Base-by-base conservation (phyloP, 768 basidiomycete genomes). In the Gloeophyllum trabeum region DNA sequence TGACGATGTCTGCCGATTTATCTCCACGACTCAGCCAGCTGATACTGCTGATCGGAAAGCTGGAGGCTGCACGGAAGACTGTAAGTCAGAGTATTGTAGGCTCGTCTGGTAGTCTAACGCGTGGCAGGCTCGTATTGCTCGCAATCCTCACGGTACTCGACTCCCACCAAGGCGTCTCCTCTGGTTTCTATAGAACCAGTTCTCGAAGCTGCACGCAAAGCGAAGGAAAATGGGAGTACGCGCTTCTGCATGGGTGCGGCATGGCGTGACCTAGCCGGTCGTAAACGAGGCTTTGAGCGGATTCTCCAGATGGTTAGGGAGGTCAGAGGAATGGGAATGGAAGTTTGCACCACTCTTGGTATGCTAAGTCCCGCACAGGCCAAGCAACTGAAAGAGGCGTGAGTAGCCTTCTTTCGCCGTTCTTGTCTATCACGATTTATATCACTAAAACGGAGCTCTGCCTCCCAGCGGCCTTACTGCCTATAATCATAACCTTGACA, bases 211-310 rank as follows among this genome's bases (percentile, higher is more conserved):
- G 94, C 94, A 18, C 76, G 88, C 10, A 82, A 84, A 56, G 94
- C 94, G 20, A 98, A 96, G 57, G 93, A 70, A 50, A 98, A 97
- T 58, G 94, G 94, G 24, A 92, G 89, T 58, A 98, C 94, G 16
- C 73, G 94, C 21, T 98, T 98, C 65, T 98, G 94, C 61, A 98
- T 97, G 94, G 94, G 94, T 44, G 93, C 94, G 3, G 94, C 94
- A 4, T 99, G 94, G 94, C 71, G 94, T 48, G 94, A 96, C 57
- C 75, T 97, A 43, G 79, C 85, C 6, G 91, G 94, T 2, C 76
- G 89, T 48, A 96, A 94, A 61, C 73, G 87, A 34, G 92, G 93
- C 0, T 98, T 98, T 49, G 88, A 96, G 58, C 75, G 77, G 52
- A 97, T 98, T 53, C 65, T 98, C 48, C 67, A 78, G 48, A 98